Base-by-base conservation (phyloP, 768 basidiomycete genomes). In the Tulasnella sp. region DNA sequence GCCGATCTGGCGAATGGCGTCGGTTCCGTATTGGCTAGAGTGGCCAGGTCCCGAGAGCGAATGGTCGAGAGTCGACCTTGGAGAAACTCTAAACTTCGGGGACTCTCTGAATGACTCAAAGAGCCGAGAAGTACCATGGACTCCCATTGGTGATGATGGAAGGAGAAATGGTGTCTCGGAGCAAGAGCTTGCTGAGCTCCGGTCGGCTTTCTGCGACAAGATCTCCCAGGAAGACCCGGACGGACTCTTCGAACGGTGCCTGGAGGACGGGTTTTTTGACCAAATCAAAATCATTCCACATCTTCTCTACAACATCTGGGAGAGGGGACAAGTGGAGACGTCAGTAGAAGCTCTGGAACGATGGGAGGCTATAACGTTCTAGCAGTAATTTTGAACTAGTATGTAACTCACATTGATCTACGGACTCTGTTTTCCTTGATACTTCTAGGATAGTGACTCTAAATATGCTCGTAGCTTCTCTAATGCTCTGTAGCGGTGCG, bases 401-500 rank as follows among this genome's bases (percentile, higher is more conserved):
- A 40, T 68, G 36, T 14, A 7, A 47, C 44, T 47, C 22, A 34
- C 62, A 64, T 64, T 29, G n/a, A 64, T 37, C n/a, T 19, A 64
- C 62, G n/a, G n/a, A 47, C 22, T 47, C 22, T 47, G 7, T 40
- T 40, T 16, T 40, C 40, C 44, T 47, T 47, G 44, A 19, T 47
- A 47, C 17, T 34, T 7, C 22, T 37, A 71, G 19, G 22, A 29
- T 70, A 32, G 41, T 26, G 69, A 44, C 2, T 35, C n/a, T 42
- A 89, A 79, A 77, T 83, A 86, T 22, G 79, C 80, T 65, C 86
- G 81, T 19, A 93, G 82, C 78, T 89, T 88, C 67, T 85, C 87
- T n/a, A 93, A 80, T 1, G 90, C 89, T 35, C 85, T 83, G 74
- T 85, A 88, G 69, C 89, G 81, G 78, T 91, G 90, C 5, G 87